Conservation (phyloP, 495 filamentous ascomycete species). For the Neurospora sp. region DNA sequence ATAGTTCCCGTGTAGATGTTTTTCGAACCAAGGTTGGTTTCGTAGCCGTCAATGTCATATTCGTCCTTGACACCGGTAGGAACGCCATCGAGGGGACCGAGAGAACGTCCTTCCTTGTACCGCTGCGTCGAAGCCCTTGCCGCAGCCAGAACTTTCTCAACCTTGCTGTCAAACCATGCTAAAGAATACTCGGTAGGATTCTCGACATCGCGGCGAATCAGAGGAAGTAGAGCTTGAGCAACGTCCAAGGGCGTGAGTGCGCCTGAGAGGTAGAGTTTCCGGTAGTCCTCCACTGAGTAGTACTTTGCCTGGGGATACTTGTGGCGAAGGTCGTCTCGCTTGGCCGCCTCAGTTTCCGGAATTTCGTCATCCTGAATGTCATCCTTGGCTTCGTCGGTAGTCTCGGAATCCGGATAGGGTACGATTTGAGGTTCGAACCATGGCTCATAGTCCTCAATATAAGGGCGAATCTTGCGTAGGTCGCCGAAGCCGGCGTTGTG, state of each 20-base stretch:
- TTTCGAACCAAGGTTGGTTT: constrained; percentile 50
- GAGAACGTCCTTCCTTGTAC: constrained; percentile 50
- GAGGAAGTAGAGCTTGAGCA: constrained; percentile 52
- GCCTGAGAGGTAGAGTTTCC: constrained; percentile 52
- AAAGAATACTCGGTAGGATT: constrained; percentile 46
- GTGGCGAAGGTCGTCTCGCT: neutral
- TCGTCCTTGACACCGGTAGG: constrained; percentile 47
- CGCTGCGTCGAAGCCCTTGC: constrained; percentile 56
- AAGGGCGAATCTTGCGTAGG: constrained; percentile 42
- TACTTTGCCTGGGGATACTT: constrained; percentile 35
- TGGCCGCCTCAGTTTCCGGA: constrained; percentile 2
- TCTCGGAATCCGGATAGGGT: constrained; percentile 28
- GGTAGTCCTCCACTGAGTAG: constrained; percentile 60
- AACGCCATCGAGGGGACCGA: constrained; percentile 66
- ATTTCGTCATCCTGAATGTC: constrained; percentile 11
- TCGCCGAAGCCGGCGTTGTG: constrained; percentile 58
- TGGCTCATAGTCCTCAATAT: constrained; percentile 51
- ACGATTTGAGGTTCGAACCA: constrained; percentile 74
- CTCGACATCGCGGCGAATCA: constrained; percentile 51
- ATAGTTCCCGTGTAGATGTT: constrained; percentile 26
- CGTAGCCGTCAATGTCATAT: constrained; percentile 62
- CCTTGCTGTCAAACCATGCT: constrained; percentile 55
- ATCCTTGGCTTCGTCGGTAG: constrained; percentile 5
- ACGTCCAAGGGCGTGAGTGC: constrained; percentile 58
- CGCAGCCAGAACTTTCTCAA: constrained; percentile 49